Base-by-base conservation (phyloP, 2,329 filamentous ascomycete species). In the Aureobasidium namibiae region DNA sequence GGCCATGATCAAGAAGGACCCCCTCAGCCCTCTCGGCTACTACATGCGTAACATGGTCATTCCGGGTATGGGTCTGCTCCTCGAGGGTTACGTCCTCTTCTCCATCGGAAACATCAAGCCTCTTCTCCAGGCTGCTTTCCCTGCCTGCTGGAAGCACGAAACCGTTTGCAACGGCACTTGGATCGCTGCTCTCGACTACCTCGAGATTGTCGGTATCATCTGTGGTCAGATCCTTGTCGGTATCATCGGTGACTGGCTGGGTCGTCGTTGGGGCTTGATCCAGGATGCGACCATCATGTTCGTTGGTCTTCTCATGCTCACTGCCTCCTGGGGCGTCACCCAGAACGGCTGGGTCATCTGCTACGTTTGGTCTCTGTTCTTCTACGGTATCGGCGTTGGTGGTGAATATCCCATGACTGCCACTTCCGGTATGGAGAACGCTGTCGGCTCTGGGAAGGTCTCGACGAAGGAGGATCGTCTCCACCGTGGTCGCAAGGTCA, bases 321-420 rank as follows among this genome's bases (percentile, higher is more conserved):
- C 89, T 50, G 89, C 90, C 61, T 88, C 88, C 24, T 97, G 92
- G 92, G 92, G 92, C 63, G 75, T 88, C 33, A 90, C 83, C 36
- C 80, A 95, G 53, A 70, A 97, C 69, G 92, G 92, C 67, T 97
- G 92, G 92, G 89, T 97, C 60, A 95, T 96, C 69, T 96, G 91
- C 81, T 97, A 97, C 72, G 89, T 88, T 62, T 95, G 89, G 88
- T 90, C 90, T 39, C 82, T 97, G 38, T 96, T 96, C 80, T 89
- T 97, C 78, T 94, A 94, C 74, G 85, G 87, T 68, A 80, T 86
- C 52, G 80, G 80, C 67, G 80, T 83, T 59, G 90, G 90, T 67
- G 91, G 91, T 66, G 92, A 96, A 76, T 96, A 97, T 71, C 92
- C 92, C 63, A 96, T 96, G 82, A 97, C 92, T 34, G 92, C 92